Conservation (phyloP, 129 eudicot species). For the Pseudognaphalium luteoalbum region DNA sequence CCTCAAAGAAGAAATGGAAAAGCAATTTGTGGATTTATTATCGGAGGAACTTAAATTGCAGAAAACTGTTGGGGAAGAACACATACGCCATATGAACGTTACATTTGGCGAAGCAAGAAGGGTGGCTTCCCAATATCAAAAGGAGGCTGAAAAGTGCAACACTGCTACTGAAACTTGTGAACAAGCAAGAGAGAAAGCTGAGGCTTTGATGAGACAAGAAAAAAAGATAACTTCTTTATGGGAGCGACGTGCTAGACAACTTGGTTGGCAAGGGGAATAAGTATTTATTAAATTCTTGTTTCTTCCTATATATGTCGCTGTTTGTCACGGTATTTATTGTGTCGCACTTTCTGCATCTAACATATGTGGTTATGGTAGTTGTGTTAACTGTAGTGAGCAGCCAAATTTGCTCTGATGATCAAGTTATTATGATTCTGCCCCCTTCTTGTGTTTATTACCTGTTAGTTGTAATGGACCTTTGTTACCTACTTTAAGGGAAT, state of each 20-base stretch:
- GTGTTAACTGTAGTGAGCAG: neutral
- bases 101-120: conserved; percentile 82
- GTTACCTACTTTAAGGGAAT: neutral
- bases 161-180: conserved; percentile 84
- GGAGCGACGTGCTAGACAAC: conserved; percentile 70
- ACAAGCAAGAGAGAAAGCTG: conserved; percentile 67
- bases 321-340: neutral
- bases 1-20: conserved; percentile 85
- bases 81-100: conserved; percentile 64
- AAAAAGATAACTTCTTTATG: conserved; percentile 66
- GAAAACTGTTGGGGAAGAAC: conserved; percentile 62
- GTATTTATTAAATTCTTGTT: neutral
- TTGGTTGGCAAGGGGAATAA: conserved; percentile 73
- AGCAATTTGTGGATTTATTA: conserved; percentile 73
- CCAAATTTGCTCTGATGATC: neutral
- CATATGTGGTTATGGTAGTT: neutral
- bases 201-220: conserved; percentile 64
- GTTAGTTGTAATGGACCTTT: neutral
- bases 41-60: conserved; percentile 74
- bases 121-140: conserved; percentile 66
- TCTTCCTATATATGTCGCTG: neutral
- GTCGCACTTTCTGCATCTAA: neutral
- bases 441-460: conserved; percentile 6
- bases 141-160: conserved; percentile 85
- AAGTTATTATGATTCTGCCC: neutral